Evolutionary conservation across 2,329 filamentous ascomycete genomes (phyloP).

Genomic region (Penicillium polonicum): DNA sequence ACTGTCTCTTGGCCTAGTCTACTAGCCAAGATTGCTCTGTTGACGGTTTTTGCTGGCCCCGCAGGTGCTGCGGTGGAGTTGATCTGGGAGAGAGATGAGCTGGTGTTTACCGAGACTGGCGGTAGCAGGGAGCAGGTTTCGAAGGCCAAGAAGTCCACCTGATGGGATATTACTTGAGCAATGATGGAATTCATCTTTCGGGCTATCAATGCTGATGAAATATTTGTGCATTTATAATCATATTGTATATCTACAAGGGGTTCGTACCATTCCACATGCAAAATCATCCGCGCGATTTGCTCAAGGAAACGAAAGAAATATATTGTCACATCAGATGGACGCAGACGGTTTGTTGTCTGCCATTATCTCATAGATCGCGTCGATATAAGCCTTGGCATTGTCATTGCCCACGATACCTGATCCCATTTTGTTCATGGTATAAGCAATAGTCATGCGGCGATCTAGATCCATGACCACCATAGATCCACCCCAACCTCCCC

Average conservation of each 20-base stretch:
- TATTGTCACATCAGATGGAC: background rate
- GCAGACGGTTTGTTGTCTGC: background rate
- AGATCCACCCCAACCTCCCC: conserved; percentile 51
- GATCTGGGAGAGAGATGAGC: conserved; percentile 53
- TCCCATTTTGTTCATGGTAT: conserved; percentile 50
- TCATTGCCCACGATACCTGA: conserved; percentile 30
- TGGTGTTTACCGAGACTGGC: conserved; percentile 39
- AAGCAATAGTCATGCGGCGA: conserved; percentile 44
- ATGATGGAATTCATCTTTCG: background rate
- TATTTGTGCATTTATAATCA: too few relatives aligned
- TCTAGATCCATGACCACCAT: conserved; percentile 47
- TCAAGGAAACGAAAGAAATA: background rate
- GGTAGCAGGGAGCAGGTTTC: conserved; percentile 33
- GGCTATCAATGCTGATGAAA: background rate
- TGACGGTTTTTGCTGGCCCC: conserved; percentile 45
- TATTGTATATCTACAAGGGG: too few relatives aligned
- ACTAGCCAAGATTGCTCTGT: conserved; percentile 35
- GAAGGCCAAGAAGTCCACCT: conserved; percentile 31
- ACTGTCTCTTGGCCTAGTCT: conserved; percentile 28
- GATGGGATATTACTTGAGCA: background rate
- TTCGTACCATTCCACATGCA: background rate
- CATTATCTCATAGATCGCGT: conserved; percentile 34
- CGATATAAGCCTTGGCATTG: conserved; percentile 30
- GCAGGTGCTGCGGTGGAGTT: conserved; percentile 46
- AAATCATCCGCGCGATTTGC: background rate